Percentiles rank a stretch among this genome's conserved stretches.
phyloP scores from a whole-genome alignment of 768 basidiomycete genomes.

The Mycena capillaripes region DNA sequence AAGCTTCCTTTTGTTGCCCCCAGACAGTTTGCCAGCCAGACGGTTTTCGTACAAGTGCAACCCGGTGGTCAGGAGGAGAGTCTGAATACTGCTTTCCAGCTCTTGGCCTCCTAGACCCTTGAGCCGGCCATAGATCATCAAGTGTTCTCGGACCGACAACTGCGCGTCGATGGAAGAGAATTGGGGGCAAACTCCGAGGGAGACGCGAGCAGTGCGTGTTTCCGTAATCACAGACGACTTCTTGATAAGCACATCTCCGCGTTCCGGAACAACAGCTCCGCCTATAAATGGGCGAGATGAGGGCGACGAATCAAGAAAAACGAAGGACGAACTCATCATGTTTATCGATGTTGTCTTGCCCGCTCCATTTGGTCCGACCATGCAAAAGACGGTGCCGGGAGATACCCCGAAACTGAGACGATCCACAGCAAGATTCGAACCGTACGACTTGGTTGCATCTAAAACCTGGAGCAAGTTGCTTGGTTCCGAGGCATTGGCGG shows the following conservation, averaged over 20 bases:
- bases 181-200: slow-evolving; percentile 87
- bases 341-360: slow-evolving; percentile 89
- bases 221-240: slow-evolving; percentile 74
- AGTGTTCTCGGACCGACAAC: slow-evolving; percentile 83
- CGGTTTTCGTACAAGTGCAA: slow-evolving; percentile 74
- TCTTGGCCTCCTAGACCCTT: slow-evolving; percentile 73
- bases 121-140: slow-evolving; percentile 79
- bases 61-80: slow-evolving; percentile 71
- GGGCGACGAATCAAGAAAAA: background rate
- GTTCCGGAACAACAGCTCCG: slow-evolving; percentile 75
- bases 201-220: slow-evolving; percentile 73
- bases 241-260: slow-evolving; percentile 78
- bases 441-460: slow-evolving; percentile 73
- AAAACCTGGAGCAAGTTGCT: slow-evolving; percentile 75
- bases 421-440: slow-evolving; percentile 72
- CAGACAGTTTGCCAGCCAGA: slow-evolving; percentile 80
- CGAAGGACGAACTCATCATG: slow-evolving; percentile 63
- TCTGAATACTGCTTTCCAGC: slow-evolving; percentile 66
- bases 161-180: slow-evolving; percentile 88
- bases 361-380: slow-evolving; percentile 87
- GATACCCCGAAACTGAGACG: slow-evolving; percentile 79
- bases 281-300: slow-evolving; percentile 55
- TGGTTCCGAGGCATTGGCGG: slow-evolving; percentile 60
- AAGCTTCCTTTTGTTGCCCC: slow-evolving; percentile 87
- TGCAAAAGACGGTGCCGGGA: slow-evolving; percentile 73